Conservation (phyloP, 192 early-diverging fungal genomes). For the Polychytrium aggregatum region DNA sequence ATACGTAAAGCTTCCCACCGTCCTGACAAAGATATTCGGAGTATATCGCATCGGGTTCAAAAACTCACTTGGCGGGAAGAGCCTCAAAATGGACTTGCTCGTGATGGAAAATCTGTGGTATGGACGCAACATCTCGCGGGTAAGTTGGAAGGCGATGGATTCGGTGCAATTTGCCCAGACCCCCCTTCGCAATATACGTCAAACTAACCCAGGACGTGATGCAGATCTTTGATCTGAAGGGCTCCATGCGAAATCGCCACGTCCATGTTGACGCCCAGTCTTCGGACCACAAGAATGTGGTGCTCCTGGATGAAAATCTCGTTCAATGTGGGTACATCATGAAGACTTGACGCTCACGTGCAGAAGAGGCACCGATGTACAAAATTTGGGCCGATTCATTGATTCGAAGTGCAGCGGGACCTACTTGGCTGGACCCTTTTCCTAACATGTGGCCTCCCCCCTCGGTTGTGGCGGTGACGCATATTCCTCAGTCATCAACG, state of each 20-base stretch:
- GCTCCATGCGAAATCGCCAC: conserved; percentile 88
- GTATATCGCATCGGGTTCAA: conserved; percentile 86
- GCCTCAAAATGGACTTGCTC: conserved; percentile 77
- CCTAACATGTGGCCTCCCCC: too few species aligned
- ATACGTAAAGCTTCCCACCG: conserved; percentile 58
- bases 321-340: conserved; percentile 63
- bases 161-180: too few species aligned
- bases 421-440: too few species aligned
- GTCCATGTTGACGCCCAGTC: too few species aligned
- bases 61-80: conserved; percentile 70
- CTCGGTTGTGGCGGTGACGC: background rate
- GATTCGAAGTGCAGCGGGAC: too few species aligned
- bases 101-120: conserved; percentile 97
- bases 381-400: conserved; percentile 5
- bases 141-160: conserved; percentile 17
- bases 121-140: conserved; percentile 63
- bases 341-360: too few species aligned
- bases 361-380: too few species aligned
- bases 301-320: conserved; percentile 88
- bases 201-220: too few species aligned
- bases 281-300: conserved; percentile 72
- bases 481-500: conserved; percentile 47
- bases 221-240: conserved; percentile 86
- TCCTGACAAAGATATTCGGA: conserved; percentile 83
- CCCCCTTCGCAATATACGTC: too few species aligned